Percentiles rank a stretch among this genome's conserved stretches.
Conservation (phyloP, 2,329 filamentous ascomycete genomes). For the Pseudofabraea citricarpa region DNA sequence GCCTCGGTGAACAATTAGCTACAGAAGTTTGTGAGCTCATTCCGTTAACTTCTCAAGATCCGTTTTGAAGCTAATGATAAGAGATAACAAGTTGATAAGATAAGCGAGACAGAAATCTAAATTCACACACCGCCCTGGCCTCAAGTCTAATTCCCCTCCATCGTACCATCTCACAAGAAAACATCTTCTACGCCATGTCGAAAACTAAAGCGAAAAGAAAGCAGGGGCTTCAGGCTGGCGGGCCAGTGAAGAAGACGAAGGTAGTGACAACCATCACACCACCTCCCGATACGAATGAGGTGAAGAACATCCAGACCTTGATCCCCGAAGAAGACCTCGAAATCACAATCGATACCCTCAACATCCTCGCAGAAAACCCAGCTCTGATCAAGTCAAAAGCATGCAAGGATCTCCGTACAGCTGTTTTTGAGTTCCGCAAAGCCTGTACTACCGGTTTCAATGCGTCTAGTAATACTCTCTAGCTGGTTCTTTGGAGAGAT, state of each 20-base stretch:
- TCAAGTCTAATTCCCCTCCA: neutral
- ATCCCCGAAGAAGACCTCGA: slow-evolving; percentile 63
- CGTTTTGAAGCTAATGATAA: too few relatives aligned
- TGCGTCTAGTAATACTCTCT: slow-evolving; percentile 37
- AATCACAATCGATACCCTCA: slow-evolving; percentile 60
- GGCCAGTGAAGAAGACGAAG: slow-evolving; percentile 35
- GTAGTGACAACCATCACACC: slow-evolving; percentile 28
- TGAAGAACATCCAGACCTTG: slow-evolving; percentile 47
- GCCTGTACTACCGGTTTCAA: slow-evolving; percentile 64
- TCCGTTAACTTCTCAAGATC: too few relatives aligned
- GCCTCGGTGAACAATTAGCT: too few relatives aligned
- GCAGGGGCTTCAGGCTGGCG: slow-evolving; percentile 31
- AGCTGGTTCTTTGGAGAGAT: neutral
- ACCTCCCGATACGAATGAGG: slow-evolving; percentile 34
- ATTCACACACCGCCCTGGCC: too few relatives aligned
- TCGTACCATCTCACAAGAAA: neutral
- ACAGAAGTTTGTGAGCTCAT: too few relatives aligned
- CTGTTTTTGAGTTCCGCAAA: slow-evolving; percentile 65
- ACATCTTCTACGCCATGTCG: slow-evolving; percentile 4
- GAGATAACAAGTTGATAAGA: too few relatives aligned
- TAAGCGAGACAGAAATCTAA: too few relatives aligned
- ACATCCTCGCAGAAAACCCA: slow-evolving; percentile 53
- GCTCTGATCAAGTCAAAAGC: slow-evolving; percentile 61
- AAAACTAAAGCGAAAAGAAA: slow-evolving; percentile 42
- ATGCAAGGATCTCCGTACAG: slow-evolving; percentile 61